Base-by-base conservation (phyloP, 208 protist genomes). In the Jaenimonas drosophilae region DNA sequence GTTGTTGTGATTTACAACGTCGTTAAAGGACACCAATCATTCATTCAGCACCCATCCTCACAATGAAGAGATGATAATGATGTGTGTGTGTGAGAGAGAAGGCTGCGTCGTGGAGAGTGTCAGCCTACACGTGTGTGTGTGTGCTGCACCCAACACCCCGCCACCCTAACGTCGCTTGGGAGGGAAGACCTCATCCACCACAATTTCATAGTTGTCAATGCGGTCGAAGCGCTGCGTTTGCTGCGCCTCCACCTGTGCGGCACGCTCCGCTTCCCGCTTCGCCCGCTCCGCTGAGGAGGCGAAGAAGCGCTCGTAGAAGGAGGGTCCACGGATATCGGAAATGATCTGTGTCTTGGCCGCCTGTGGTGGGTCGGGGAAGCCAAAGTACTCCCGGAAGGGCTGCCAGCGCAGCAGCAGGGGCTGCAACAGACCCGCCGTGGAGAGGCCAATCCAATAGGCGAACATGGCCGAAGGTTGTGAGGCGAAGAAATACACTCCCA, bases 391-490 rank as follows among this genome's bases (percentile, higher is more conserved):
- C 14, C 84, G 76, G 52, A 93, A 93, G 14, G 76, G 71, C 62
- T 93, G 79, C 68, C 70, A 86, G 26, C 84, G 78, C 32, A 93
- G 65, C 21, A 93, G 41, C 16, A 93, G 49, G 2, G 84, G 84
- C 72, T 93, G 84, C 54, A 93, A 52, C 19, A 89, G 44, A 44
- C 84, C 84, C 0, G 68, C 76, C 3, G 60, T 76, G 0, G 84
- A 93, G 21, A 93, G 58, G 14, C 84, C 84, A 36, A 93, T 88
- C 80, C 84, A 93, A 66, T 93, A 93, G 7, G 75, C 76, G 44
- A 89, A 93, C 66, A 89, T 78, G n/a, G 79, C 76, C 4, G 84
- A 41, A 17, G 84, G 84, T 59, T 93, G 84, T 36, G 57, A 54
- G 17, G 76, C 59, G 45, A 88, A 84, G 45, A 86, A 70, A 56